Base-by-base conservation (phyloP, 179 eudicot species). In the Nepenthes alata region DNA sequence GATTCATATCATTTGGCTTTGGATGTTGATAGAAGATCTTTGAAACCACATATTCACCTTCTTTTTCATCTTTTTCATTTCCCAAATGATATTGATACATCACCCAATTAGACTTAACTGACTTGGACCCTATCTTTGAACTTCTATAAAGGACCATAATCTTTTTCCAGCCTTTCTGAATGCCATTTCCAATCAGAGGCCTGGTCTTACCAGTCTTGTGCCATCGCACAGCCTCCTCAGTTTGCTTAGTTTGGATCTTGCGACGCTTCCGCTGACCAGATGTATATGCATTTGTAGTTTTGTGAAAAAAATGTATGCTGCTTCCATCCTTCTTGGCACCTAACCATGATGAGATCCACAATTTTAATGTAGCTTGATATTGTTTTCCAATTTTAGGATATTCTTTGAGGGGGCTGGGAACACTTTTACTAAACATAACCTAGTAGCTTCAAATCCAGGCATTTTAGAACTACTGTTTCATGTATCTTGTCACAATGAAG, bases 71-170 rank as follows among this genome's bases (percentile, higher is more conserved):
- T 54, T 89, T 88, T 47, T 74, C 69, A 4, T 71, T 68, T 11
- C 96, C 98, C 63, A 91, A 57, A 72, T 91, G 98, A 75, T 91
- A 91, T 60, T 91, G 98, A 69, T 91, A 95, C 98, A 91, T 91
- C 11, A 84, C 95, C 98, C 98, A 91, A 53, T 89, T 80, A 2
- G 85, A 80, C 64, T 84, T 89, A 5, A 73, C 79, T 25, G 98
- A 80, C 65, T 86, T 89, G 11, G 83, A 77, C 25, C 95, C 89
- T 50, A 73, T 80, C 34, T 47, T 65, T 45, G 89, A 70, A 74
- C 77, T 65, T 56, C 59, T 69, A 51, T 91, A 89, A 2, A 91
- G 88, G 67, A 91, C 98, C 98, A 91, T 72, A 25, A 91, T 89
- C 78, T 91, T 91, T 72, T 91, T 89, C 60, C 72, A 86, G 3